A percentile compares a stretch with the other conserved stretches of the same genome.
These are phyloP conservation scores for Phanerochaete sordida DNA, from an alignment of 768 basidiomycete genomes.

Conservation along the genomic window DNA sequence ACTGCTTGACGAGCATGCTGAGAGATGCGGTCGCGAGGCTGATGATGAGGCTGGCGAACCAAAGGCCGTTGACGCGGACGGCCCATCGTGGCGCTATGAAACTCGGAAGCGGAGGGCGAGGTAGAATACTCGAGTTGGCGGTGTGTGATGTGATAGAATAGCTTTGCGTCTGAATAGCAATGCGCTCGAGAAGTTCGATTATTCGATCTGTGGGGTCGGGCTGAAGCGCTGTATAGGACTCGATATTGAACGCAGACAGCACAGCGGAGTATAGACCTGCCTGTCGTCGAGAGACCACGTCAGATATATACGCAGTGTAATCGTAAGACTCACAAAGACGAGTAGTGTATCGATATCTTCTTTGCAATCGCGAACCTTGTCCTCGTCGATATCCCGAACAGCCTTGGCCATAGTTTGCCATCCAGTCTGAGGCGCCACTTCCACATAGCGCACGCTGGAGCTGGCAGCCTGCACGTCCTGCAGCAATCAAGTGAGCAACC, in stretches of 20 bases:
- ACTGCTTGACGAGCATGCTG: background rate
- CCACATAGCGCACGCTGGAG: too few relatives aligned
- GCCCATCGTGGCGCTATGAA: background rate
- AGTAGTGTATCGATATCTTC: too few relatives aligned
- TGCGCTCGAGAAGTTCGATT: background rate
- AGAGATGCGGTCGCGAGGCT: background rate
- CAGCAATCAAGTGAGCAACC: too few relatives aligned
- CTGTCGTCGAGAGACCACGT: background rate
- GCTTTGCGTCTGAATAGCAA: background rate
- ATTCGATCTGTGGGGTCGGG: background rate
- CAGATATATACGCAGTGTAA: too few relatives aligned
- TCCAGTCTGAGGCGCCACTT: too few relatives aligned
- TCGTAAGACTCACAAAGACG: too few relatives aligned
- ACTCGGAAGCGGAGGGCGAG: background rate
- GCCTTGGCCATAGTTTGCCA: too few relatives aligned
- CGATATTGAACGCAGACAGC: background rate
- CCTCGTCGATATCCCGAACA: too few relatives aligned
- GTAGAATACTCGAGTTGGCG: background rate
- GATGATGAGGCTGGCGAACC: background rate
- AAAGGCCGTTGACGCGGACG: background rate
- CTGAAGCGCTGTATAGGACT: background rate
- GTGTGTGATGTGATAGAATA: background rate
- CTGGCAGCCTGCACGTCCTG: too few relatives aligned
- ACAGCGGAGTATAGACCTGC: conserved; percentile 1
- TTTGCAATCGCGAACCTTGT: too few relatives aligned